phyloP scores from a whole-genome alignment of 2,329 filamentous ascomycete species.

The Calonectria hongkongensis region DNA sequence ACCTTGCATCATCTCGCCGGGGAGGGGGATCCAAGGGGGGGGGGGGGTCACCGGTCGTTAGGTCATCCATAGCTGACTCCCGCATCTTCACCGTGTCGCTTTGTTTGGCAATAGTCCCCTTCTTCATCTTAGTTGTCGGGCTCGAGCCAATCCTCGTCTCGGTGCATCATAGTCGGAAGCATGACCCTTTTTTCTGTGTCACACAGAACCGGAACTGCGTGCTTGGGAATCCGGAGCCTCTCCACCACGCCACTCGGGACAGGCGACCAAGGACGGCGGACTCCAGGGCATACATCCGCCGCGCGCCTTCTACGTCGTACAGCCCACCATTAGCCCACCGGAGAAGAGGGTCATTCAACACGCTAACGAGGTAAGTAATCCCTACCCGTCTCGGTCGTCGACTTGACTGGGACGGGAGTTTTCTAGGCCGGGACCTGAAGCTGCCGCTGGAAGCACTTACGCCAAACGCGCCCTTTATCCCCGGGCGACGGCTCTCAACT shows the following conservation, averaged over 20 bases:
- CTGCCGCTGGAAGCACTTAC: not conserved
- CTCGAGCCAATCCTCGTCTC: slow-evolving; percentile 5
- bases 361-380: slow-evolving; percentile 22
- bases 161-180: not conserved
- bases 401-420: slow-evolving; percentile 6
- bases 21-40: not conserved
- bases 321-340: slow-evolving; percentile 25
- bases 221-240: slow-evolving; percentile 18
- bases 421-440: slow-evolving; percentile 7
- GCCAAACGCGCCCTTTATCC: not conserved
- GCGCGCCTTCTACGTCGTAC: slow-evolving; percentile 24
- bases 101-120: not conserved
- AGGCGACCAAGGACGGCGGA: slow-evolving; percentile 1
- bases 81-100: slow-evolving; percentile 7
- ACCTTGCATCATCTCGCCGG: slow-evolving; percentile 25
- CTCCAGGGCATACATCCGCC: slow-evolving; percentile 16
- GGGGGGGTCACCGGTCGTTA: slow-evolving; percentile 14
- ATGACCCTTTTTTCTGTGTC: slow-evolving; percentile 23
- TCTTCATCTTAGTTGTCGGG: not conserved
- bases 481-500: not conserved
- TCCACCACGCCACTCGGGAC: slow-evolving; percentile 23
- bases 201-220: slow-evolving; percentile 5
- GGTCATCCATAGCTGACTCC: slow-evolving; percentile 15
- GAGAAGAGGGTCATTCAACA: slow-evolving; percentile 16
- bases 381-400: slow-evolving; percentile 9